Conservation (phyloP, 2,329 filamentous ascomycete species). For the Rosellinia necatrix region DNA sequence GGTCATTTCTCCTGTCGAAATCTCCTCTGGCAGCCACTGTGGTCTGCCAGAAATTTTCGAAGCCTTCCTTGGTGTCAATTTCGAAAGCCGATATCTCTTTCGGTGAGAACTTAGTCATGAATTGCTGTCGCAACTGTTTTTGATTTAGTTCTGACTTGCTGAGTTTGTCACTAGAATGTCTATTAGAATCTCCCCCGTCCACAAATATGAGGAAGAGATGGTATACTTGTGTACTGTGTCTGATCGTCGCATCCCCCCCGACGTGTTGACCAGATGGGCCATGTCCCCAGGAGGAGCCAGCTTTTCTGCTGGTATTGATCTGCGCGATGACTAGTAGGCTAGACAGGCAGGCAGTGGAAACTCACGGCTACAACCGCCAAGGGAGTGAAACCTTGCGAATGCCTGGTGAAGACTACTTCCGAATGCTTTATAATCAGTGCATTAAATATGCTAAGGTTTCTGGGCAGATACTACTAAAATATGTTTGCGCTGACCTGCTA, state of each 20-base stretch:
- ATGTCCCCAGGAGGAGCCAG: neutral
- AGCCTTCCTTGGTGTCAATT: neutral
- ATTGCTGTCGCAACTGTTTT: neutral
- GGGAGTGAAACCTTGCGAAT: no score
- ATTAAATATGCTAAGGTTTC: no score
- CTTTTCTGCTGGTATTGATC: neutral
- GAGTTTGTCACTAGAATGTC: neutral
- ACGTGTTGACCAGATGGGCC: neutral
- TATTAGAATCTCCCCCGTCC: neutral
- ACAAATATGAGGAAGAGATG: neutral
- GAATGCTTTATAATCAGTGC: no score
- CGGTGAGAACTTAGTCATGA: neutral
- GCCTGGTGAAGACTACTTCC: no score
- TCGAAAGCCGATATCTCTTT: conserved; percentile 2
- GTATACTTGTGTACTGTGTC: neutral
- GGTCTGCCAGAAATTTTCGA: neutral
- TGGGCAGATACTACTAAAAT: no score
- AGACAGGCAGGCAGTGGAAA: no score
- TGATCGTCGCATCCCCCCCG: neutral
- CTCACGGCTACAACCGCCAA: no score
- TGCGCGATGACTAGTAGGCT: no score
- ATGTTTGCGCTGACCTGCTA: no score
- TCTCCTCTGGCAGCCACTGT: neutral
- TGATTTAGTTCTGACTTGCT: neutral
- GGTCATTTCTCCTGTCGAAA: neutral